Conservation (phyloP, 2,329 filamentous ascomycete genomes). For the Sarocladium brachiariae region DNA sequence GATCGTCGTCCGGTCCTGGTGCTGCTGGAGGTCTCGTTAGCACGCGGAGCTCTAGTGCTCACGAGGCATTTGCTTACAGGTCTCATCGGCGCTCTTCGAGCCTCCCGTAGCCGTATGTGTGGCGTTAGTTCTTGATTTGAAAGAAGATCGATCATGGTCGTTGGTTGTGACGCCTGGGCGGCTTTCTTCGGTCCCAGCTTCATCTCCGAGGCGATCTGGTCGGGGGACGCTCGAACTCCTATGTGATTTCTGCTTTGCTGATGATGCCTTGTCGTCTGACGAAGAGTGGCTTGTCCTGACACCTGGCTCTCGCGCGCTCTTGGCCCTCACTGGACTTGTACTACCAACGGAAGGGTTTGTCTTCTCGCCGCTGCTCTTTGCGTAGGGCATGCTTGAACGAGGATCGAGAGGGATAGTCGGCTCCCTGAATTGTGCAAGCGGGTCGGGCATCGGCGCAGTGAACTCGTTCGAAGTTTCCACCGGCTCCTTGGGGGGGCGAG, state of each 20-base stretch:
- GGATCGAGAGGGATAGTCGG: constrained; percentile 34
- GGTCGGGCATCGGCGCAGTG: constrained; percentile 33
- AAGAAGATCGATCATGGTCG: neutral
- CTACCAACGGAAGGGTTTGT: constrained; percentile 51
- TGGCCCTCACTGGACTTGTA: constrained; percentile 34
- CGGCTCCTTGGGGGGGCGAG: constrained; percentile 12
- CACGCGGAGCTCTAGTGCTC: no score
- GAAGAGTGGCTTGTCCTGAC: constrained; percentile 19
- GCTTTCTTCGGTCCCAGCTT: neutral
- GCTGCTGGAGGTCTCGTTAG: neutral
- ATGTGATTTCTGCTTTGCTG: constrained; percentile 17
- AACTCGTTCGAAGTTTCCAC: constrained; percentile 13
- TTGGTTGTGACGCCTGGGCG: neutral
- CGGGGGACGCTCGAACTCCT: constrained; percentile 26
- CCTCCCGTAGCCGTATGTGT: neutral
- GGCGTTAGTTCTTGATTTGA: neutral
- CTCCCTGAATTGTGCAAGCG: constrained; percentile 39
- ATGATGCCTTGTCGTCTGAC: constrained; percentile 16
- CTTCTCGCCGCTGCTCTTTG: constrained; percentile 50
- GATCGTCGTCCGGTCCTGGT: constrained; percentile 4
- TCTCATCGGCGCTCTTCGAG: constrained; percentile 4
- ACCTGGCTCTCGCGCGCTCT: constrained; percentile 35
- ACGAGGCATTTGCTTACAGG: neutral
- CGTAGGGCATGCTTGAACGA: constrained; percentile 53
- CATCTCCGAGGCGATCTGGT: constrained; percentile 4